Evolutionary conservation across 495 filamentous ascomycete genomes (phyloP).

Genomic region (Amphirosellinia nigrospora): DNA sequence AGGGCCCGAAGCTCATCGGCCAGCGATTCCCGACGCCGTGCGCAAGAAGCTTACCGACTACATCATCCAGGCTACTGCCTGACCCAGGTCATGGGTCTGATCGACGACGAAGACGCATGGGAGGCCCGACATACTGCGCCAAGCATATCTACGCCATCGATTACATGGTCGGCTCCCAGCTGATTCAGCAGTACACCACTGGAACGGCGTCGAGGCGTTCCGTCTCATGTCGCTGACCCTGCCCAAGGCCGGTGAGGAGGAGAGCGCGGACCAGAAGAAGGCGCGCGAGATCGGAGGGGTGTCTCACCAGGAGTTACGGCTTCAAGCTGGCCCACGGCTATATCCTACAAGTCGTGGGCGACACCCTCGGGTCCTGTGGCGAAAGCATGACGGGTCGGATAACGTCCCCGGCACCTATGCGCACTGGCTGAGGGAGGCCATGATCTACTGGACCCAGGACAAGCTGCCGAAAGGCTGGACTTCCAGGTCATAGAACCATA

Average conservation of each 20-base stretch:
- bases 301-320: conserved; percentile 53
- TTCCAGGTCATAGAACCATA: conserved; percentile 46
- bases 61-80: conserved; percentile 58
- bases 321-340: conserved; percentile 62
- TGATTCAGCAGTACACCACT: conserved; percentile 58
- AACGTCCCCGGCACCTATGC: conserved; percentile 52
- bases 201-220: conserved; percentile 56
- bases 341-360: conserved; percentile 50
- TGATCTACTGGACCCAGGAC: conserved; percentile 47
- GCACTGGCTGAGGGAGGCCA: conserved; percentile 53
- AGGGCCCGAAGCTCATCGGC: conserved; percentile 47
- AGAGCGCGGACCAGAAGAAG: conserved; percentile 55
- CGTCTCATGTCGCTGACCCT: conserved; percentile 56
- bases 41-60: conserved; percentile 56
- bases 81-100: conserved; percentile 55
- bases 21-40: conserved; percentile 41
- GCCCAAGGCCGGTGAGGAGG: conserved; percentile 50
- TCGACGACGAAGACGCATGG: conserved; percentile 58
- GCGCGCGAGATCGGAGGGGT: conserved; percentile 55
- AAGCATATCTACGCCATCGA: conserved; percentile 56
- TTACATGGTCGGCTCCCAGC: conserved; percentile 56
- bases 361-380: conserved; percentile 57
- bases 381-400: conserved; percentile 53
- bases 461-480: conserved; percentile 40
- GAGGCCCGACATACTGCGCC: conserved; percentile 57